Base-by-base conservation (phyloP, 2,329 filamentous ascomycete genomes). In the Colletotrichum musicola region DNA sequence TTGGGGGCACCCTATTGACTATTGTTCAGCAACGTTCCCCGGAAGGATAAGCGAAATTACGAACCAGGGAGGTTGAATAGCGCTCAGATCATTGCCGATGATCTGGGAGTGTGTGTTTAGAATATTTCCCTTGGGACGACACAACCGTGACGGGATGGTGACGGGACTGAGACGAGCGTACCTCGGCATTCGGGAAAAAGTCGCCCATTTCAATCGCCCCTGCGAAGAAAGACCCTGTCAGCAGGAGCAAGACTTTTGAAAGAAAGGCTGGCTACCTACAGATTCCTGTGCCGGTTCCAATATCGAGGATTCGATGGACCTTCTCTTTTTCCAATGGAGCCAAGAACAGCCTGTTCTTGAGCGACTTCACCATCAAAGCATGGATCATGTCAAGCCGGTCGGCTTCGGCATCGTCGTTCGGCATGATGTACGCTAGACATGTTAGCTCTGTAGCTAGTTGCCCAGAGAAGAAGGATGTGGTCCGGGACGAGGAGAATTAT, bases 281-380 rank as follows among this genome's bases (percentile, higher is more conserved):
- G 67, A 89, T 88, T 4, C 89, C 88, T 0, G 87, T 88, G 18
- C 89, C 89, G 9, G 86, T 89, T 54, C 87, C 86, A 7, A 89
- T 78, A 72, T 90, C 87, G 14, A 89, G 79, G 20, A 89, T 83
- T 22, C 80, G 80, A 62, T 82, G 72, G 3, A 60, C 25, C 46
- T 51, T 60, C 2, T 35, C 57, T 13, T 49, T 47, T 7, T 50
- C 25, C n/a, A 60, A 6, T 12, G 57, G 57, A 2, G 57, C 57
- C 18, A 38, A 6, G 57, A 13, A 50, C 10, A 60, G 27, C 27
- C 47, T 60, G 57, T 50, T 50, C 2, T 20, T 30, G 2, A 60
- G 12, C 4, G 30, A 14, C 27, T 50, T 50, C 16, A 60, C 44
- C 22, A 18, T 50, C 22, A 60, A 30, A 6, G 27, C 16, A 42